phyloP scores from a whole-genome alignment of 352 stramenopile species.

The Phytophthora citricola region DNA sequence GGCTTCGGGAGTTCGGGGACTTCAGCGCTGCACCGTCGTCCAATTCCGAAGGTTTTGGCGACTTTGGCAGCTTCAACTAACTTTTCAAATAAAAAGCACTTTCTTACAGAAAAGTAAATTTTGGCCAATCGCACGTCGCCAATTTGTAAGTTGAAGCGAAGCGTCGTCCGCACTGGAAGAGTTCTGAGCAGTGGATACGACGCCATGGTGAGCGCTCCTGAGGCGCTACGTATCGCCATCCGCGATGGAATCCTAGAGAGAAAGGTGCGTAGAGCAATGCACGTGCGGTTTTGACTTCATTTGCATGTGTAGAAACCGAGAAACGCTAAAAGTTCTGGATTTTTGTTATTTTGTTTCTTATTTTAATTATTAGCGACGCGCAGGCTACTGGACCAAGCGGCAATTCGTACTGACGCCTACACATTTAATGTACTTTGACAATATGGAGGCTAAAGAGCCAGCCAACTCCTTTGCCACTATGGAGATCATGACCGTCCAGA shows the following conservation, averaged over 20 bases:
- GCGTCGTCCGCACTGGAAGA: slow-evolving; percentile 20
- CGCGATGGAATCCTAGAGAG: slow-evolving; percentile 72
- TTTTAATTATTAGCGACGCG: slow-evolving; percentile 51
- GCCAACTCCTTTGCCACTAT: slow-evolving; percentile 57
- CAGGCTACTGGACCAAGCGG: slow-evolving; percentile 84
- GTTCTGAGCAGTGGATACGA: slow-evolving; percentile 8
- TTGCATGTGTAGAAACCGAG: slow-evolving; percentile 4
- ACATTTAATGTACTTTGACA: slow-evolving; percentile 77
- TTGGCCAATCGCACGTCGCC: slow-evolving; percentile 4
- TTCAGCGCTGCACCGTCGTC: slow-evolving; percentile 32
- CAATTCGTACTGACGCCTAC: slow-evolving; percentile 75
- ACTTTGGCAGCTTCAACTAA: slow-evolving; percentile 39
- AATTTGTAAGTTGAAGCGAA: slow-evolving; percentile 35
- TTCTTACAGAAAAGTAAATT: slow-evolving; percentile 11
- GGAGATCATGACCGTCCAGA: slow-evolving; percentile 72
- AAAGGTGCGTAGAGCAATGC: slow-evolving; percentile 38
- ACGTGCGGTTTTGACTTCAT: not conserved
- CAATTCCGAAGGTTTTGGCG: slow-evolving; percentile 12
- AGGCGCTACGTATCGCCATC: slow-evolving; percentile 62
- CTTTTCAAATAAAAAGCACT: slow-evolving; percentile 30
- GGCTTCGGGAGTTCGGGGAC: slow-evolving; percentile 30
- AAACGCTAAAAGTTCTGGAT: slow-evolving; percentile 14
- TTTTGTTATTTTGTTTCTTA: slow-evolving; percentile 6
- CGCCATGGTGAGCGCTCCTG: slow-evolving; percentile 71
- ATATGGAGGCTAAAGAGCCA: slow-evolving; percentile 49